Evolutionary conservation across 2,329 filamentous ascomycete genomes (phyloP).

Genomic region (Microsporum canis): DNA sequence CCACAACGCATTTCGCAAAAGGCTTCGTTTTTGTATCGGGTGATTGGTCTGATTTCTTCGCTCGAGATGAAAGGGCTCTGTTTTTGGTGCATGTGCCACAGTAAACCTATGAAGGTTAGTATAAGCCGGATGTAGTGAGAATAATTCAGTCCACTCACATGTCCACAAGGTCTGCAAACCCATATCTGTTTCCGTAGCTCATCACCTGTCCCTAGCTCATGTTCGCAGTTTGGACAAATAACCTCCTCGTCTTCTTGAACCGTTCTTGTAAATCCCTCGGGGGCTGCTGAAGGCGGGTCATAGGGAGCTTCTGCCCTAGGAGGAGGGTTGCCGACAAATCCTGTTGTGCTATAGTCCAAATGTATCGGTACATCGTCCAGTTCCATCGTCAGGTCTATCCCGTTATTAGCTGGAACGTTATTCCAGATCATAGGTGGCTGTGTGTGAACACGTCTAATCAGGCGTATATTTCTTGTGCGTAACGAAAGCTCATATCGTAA

Average conservation of each 20-base stretch:
- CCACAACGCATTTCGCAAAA: constrained; percentile 36
- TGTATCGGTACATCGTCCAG: constrained; percentile 20
- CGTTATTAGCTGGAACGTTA: constrained; percentile 16
- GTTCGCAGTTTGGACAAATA: constrained; percentile 75
- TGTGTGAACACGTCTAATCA: constrained; percentile 6
- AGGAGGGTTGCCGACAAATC: constrained; percentile 25
- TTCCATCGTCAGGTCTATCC: constrained; percentile 20
- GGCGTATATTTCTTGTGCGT: constrained; percentile 12
- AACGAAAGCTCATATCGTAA: constrained; percentile 19
- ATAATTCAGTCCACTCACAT: constrained; percentile 45
- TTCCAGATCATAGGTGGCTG: constrained; percentile 18
- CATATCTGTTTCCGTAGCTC: constrained; percentile 73
- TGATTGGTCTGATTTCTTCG: constrained; percentile 23
- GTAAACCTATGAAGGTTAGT: constrained; percentile 30
- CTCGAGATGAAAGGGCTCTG: constrained; percentile 25
- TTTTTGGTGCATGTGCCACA: constrained; percentile 38
- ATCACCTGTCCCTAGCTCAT: constrained; percentile 67
- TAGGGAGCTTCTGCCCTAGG: constrained; percentile 31
- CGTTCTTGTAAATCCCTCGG: constrained; percentile 68
- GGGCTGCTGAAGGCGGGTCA: constrained; percentile 52
- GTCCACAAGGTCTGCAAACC: constrained; percentile 82
- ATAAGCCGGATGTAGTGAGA: constrained; percentile 6
- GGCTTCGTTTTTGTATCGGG: constrained; percentile 22
- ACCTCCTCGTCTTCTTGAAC: constrained; percentile 61
- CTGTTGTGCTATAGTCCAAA: constrained; percentile 33